phyloP scores from a whole-genome alignment of 495 filamentous ascomycete genomes.

The Endocarpon pusillum region DNA sequence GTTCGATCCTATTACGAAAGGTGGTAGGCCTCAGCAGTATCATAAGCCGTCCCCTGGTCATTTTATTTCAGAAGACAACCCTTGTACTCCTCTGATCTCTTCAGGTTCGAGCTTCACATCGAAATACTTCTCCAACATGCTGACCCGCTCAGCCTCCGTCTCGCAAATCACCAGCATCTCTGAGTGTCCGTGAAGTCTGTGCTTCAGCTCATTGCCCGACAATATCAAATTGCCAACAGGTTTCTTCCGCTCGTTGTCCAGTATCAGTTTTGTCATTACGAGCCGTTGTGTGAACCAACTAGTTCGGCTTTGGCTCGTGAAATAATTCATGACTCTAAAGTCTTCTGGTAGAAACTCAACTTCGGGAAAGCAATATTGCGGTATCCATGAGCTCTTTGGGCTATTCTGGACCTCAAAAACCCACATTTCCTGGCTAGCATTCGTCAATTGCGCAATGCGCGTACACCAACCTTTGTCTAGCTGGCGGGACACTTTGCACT shows the following conservation, averaged over 20 bases:
- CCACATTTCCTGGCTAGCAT: conserved; percentile 33
- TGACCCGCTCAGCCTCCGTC: conserved; percentile 35
- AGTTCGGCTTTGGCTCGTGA: conserved; percentile 19
- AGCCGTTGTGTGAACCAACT: conserved; percentile 37
- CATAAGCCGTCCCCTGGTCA: neutral
- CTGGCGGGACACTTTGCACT: conserved; percentile 24
- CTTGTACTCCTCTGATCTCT: conserved; percentile 32
- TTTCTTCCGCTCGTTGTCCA: conserved; percentile 17
- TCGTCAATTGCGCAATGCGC: no score
- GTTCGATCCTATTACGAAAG: no score
- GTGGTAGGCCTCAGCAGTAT: neutral
- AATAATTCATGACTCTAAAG: conserved; percentile 43
- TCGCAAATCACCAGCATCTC: conserved; percentile 29
- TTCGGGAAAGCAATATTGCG: conserved; percentile 39
- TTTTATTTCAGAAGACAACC: conserved; percentile 28
- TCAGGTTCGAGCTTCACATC: conserved; percentile 33
- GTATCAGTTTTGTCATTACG: conserved; percentile 35
- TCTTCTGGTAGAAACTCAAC: conserved; percentile 44
- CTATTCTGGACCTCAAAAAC: conserved; percentile 38
- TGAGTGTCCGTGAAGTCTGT: conserved; percentile 33
- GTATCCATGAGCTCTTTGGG: conserved; percentile 28
- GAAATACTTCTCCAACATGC: conserved; percentile 37
- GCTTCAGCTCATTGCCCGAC: conserved; percentile 35
- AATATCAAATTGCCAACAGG: conserved; percentile 42
- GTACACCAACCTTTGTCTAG: no score